A percentile compares a stretch with the other conserved stretches of the same genome.
Conservation (phyloP, 1,139 yeast species). For the Scheffersomyces insectosa region DNA sequence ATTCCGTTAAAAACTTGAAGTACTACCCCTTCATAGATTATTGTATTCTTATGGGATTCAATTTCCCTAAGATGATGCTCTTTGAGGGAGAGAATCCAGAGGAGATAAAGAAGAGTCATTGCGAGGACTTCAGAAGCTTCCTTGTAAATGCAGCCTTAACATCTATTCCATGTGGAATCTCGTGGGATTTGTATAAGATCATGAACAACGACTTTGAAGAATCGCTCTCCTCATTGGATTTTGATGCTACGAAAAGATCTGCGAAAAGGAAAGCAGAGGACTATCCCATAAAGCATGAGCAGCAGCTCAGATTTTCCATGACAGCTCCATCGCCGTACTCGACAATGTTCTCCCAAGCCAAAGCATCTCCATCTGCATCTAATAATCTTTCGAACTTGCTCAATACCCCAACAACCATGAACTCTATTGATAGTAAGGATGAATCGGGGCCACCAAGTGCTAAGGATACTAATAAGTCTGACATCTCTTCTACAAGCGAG, state of each 20-base stretch:
- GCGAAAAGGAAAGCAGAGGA: not conserved
- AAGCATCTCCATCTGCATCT: not conserved
- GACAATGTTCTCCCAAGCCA: not conserved
- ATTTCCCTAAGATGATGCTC: constrained; percentile 22
- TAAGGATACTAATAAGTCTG: too few relatives aligned
- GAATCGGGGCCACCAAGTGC: too few relatives aligned
- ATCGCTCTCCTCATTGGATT: constrained; percentile 3
- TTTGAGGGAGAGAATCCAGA: constrained; percentile 7
- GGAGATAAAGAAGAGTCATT: constrained; percentile 9
- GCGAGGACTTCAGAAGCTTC: constrained; percentile 11
- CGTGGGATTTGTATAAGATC: constrained; percentile 17
- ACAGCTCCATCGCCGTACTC: not conserved
- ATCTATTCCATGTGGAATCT: constrained; percentile 17
- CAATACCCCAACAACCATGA: not conserved
- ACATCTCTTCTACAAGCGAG: too few relatives aligned
- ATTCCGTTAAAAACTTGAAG: constrained; percentile 8
- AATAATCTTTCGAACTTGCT: not conserved
- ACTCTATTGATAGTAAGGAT: not conserved
- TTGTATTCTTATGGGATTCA: constrained; percentile 16
- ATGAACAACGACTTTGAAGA: constrained; percentile 12
- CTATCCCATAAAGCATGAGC: not conserved
- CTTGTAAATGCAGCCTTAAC: constrained; percentile 11
- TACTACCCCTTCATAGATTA: constrained; percentile 22
- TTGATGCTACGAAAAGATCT: not conserved
- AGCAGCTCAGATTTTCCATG: not conserved